phyloP scores from a whole-genome alignment of 176 grass and related monocot species.

The Cocos nucifera region DNA sequence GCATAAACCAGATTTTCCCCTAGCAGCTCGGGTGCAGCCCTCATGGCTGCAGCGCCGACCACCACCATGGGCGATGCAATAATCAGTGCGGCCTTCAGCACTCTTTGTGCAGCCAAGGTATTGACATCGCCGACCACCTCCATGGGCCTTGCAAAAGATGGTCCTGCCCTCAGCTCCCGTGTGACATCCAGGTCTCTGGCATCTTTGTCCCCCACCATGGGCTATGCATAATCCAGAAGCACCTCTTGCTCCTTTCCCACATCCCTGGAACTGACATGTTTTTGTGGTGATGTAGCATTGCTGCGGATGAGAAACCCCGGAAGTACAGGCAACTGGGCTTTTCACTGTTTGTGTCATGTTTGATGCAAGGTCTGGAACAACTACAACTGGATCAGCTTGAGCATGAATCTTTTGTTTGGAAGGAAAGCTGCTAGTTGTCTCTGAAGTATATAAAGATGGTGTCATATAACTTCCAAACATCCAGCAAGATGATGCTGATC shows the following conservation, averaged over 20 bases:
- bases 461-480: constrained; percentile 29
- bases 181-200: constrained; percentile 69
- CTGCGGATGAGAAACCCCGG: constrained; percentile 28
- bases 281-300: constrained; percentile 30
- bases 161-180: constrained; percentile 93
- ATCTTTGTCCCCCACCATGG: constrained; percentile 80
- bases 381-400: constrained; percentile 20
- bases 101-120: constrained; percentile 86
- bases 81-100: constrained; percentile 78
- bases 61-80: constrained; percentile 92
- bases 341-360: constrained; percentile 39
- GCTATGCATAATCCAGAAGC: constrained; percentile 83
- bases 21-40: constrained; percentile 63
- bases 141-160: constrained; percentile 94
- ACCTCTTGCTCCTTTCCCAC: constrained; percentile 82
- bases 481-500: constrained; percentile 33
- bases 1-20: constrained; percentile 86
- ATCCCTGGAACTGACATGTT: constrained; percentile 71
- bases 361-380: constrained; percentile 31
- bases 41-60: constrained; percentile 65
- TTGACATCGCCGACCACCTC: constrained; percentile 68
- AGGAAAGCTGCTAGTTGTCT: constrained; percentile 31
- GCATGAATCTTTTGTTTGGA: constrained; percentile 14
- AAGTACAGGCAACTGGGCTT: constrained; percentile 42
- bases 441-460: constrained; percentile 29